Percentiles rank a stretch among this genome's conserved stretches.
phyloP scores from a whole-genome alignment of 2,329 filamentous ascomycete species.

The Salinomyces thailandicus region DNA sequence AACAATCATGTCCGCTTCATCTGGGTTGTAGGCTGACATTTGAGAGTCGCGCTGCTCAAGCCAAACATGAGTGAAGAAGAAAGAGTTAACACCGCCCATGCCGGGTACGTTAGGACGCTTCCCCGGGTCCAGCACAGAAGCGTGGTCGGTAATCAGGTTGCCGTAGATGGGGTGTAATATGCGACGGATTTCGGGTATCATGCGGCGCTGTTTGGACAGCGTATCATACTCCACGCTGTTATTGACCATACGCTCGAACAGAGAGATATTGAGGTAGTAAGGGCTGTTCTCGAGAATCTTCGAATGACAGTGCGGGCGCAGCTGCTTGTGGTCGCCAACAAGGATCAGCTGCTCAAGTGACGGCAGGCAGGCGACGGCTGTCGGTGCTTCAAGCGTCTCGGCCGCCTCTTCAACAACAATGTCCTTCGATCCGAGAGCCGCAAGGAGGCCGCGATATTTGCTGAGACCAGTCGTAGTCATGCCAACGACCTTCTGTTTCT shows the following conservation, averaged over 20 bases:
- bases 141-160: constrained; percentile 47
- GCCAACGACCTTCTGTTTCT: constrained; percentile 49
- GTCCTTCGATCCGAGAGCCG: constrained; percentile 54
- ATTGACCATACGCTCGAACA: constrained; percentile 69
- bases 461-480: constrained; percentile 71
- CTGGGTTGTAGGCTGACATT: constrained; percentile 56
- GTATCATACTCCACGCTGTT: constrained; percentile 54
- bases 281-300: constrained; percentile 48
- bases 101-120: constrained; percentile 47
- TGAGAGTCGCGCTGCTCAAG: constrained; percentile 53
- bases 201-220: constrained; percentile 59
- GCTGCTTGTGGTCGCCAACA: constrained; percentile 72
- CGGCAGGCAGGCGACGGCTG: constrained; percentile 50
- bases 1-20: constrained; percentile 67
- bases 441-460: constrained; percentile 65
- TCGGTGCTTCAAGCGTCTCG: constrained; percentile 58
- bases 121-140: constrained; percentile 36
- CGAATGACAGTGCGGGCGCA: constrained; percentile 59
- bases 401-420: constrained; percentile 73
- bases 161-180: constrained; percentile 53
- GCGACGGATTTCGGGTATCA: constrained; percentile 58
- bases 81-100: constrained; percentile 51
- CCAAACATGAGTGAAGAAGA: constrained; percentile 56
- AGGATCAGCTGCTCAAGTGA: constrained; percentile 55
- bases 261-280: constrained; percentile 59